Base-by-base conservation (phyloP, 768 basidiomycete genomes). In the Phaffia australis region DNA sequence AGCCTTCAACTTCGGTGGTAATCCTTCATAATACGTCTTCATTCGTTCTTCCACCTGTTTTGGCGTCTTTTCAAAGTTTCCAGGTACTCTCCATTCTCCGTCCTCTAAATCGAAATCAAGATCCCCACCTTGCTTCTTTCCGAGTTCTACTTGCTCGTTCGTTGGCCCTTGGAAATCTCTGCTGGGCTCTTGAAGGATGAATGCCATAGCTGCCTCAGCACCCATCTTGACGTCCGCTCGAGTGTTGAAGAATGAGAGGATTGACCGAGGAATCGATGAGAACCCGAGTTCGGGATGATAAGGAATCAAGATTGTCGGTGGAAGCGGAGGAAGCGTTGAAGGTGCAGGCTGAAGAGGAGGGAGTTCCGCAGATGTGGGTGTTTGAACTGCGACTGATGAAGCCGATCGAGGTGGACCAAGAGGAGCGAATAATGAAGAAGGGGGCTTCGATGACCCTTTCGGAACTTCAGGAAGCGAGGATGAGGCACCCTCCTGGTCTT, bases 231-330 rank as follows among this genome's bases (percentile, higher is more conserved):
- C 55, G 1, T 69, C 35, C 7, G 27, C 56, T 7, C 47, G 25
- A 11, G 56, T 59, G 57, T 64, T 63, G 67, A 69, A 69, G 48
- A 56, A 69, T 19, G 46, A 35, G n/a, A 30, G 52, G 63, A 69
- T 69, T 56, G 67, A 59, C 35, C 62, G 62, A n/a, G 67, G 67
- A 63, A 69, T 64, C 46, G 62, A 64, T 35, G 56, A 14, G 67
- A 69, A 69, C 9, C 67, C 67, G 8, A 69, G 49, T 29, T 69
- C 29, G 32, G 67, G 67, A 48, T 57, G 47, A 62, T 69, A 69
- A 6, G 67, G 67, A 29, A 69, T 59, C 14, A 64, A 27, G 32
- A 69, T 47, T 25, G 64, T 18, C 16, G 67, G 57, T 1, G 67
- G 67, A n/a, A 59, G 61, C 25, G 67, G 56, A 7, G 67, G 67